A percentile compares a stretch with the other conserved stretches of the same genome.
These are phyloP conservation scores for Wickerhamiella azymoides DNA, from an alignment of 805 yeast genomes.

Conservation along the genomic window DNA sequence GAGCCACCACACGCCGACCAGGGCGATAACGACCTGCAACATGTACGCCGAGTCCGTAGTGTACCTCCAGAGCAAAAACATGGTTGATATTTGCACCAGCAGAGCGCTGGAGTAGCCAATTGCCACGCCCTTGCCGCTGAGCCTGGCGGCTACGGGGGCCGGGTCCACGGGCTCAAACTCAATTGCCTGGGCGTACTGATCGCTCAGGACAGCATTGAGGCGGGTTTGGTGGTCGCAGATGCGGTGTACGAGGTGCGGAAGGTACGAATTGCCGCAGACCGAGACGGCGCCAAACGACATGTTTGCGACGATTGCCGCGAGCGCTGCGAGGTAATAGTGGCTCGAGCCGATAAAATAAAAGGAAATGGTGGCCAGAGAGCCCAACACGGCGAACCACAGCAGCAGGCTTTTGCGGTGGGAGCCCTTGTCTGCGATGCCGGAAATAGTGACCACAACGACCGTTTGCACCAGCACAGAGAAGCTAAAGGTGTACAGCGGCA, in stretches of 20 bases:
- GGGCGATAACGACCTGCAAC: slow-evolving; percentile 43
- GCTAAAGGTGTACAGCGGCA: slow-evolving; percentile 62
- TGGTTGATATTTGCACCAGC: slow-evolving; percentile 47
- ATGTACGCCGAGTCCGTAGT: slow-evolving; percentile 27
- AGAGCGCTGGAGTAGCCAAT: slow-evolving; percentile 58
- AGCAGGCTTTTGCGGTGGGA: slow-evolving; percentile 43
- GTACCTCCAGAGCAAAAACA: slow-evolving; percentile 33
- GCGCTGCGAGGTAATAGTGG: slow-evolving; percentile 38
- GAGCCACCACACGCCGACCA: slow-evolving; percentile 71
- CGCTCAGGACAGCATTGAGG: slow-evolving; percentile 11
- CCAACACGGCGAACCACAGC: slow-evolving; percentile 43
- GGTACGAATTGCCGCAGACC: slow-evolving; percentile 63
- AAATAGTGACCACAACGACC: slow-evolving; percentile 51
- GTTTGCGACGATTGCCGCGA: slow-evolving; percentile 49
- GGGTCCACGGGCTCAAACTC: slow-evolving; percentile 6
- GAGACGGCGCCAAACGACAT: slow-evolving; percentile 64
- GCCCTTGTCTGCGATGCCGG: slow-evolving; percentile 60
- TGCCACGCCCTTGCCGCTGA: slow-evolving; percentile 51
- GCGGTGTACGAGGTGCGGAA: slow-evolving; percentile 41
- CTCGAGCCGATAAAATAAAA: slow-evolving; percentile 29
- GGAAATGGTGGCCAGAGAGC: slow-evolving; percentile 39
- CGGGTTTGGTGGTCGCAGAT: slow-evolving; percentile 8
- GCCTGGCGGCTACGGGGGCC: slow-evolving; percentile 30
- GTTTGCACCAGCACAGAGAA: slow-evolving; percentile 61
- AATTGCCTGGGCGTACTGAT: slow-evolving; percentile 16